Percentiles rank a stretch among this genome's conserved stretches.
Conservation (phyloP, 345 rosid genomes). For the Eucalyptus tenuipes region DNA sequence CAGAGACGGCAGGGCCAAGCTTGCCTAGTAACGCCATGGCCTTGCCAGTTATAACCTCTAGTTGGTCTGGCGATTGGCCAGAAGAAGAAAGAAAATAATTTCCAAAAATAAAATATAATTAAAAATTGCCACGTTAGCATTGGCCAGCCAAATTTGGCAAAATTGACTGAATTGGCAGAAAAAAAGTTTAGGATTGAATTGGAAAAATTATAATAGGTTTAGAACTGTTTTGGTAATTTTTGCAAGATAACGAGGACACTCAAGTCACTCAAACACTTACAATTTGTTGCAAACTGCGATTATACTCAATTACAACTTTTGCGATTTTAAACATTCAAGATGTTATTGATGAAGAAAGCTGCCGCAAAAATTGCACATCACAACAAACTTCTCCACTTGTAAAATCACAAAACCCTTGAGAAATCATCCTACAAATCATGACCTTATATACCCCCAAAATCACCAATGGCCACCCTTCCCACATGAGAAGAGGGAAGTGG, state of each 20-base stretch:
- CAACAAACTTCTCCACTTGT: not conserved
- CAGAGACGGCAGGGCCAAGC: fast-evolving
- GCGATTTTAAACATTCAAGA: not conserved
- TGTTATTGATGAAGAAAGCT: not conserved
- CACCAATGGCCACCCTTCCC: no score
- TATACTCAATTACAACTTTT: not conserved
- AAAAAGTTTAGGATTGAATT: no score
- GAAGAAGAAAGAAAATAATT: no score
- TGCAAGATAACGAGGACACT: not conserved
- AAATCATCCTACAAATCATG: not conserved
- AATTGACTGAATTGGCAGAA: no score
- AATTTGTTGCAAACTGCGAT: not conserved
- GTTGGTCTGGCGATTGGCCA: fast-evolving
- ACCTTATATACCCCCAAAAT: not conserved
- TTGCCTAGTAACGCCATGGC: fast-evolving
- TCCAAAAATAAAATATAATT: no score
- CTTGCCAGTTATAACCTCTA: fast-evolving
- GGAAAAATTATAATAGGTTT: no score
- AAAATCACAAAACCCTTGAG: not conserved
- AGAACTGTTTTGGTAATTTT: no score
- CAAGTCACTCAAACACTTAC: not conserved
- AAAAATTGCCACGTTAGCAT: no score
- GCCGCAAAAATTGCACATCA: not conserved
- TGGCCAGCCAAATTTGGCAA: fast-evolving
- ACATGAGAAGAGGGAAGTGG: no score